Percentiles rank a stretch among this genome's conserved stretches.
Evolutionary conservation across 1,284 basidiomycete species (phyloP).

Genomic region (Austropuccinia psidii): DNA sequence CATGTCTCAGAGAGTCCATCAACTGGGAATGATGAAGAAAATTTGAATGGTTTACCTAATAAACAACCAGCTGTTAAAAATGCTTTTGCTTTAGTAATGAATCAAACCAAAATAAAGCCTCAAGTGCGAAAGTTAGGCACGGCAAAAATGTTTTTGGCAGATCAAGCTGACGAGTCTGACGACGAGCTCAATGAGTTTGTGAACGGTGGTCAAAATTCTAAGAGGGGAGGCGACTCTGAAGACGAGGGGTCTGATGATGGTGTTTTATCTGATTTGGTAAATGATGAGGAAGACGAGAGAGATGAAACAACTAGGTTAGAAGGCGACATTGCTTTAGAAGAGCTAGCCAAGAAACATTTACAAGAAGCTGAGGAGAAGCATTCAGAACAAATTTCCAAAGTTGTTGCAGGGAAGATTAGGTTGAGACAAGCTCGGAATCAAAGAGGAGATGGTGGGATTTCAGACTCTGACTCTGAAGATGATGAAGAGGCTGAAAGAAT

Average conservation of each 20-base stretch:
- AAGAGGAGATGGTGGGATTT: constrained; percentile 16
- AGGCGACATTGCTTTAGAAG: neutral
- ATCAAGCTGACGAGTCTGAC: constrained; percentile 34
- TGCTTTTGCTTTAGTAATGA: neutral
- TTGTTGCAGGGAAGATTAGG: constrained; percentile 12
- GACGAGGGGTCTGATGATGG: neutral
- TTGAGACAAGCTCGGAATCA: constrained; percentile 9
- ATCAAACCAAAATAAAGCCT: neutral
- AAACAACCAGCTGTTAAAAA: too few species aligned
- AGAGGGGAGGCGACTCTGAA: neutral
- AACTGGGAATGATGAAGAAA: too few species aligned
- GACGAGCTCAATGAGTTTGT: too few species aligned
- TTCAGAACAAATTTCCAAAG: neutral
- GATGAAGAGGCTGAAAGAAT: constrained; percentile 1
- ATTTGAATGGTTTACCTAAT: too few species aligned
- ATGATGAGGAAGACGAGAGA: constrained; percentile 24
- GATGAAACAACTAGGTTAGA: constrained; percentile 19
- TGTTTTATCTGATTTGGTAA: constrained; percentile 8
- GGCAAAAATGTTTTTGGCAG: constrained; percentile 5
- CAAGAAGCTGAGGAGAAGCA: neutral
- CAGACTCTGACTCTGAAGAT: constrained; percentile 34
- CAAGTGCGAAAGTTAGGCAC: neutral
- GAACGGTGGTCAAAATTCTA: neutral
- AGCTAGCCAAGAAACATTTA: neutral
- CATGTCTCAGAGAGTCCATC: neutral